Base-by-base conservation (phyloP, 768 basidiomycete species). In the Suillus ampliporus region DNA sequence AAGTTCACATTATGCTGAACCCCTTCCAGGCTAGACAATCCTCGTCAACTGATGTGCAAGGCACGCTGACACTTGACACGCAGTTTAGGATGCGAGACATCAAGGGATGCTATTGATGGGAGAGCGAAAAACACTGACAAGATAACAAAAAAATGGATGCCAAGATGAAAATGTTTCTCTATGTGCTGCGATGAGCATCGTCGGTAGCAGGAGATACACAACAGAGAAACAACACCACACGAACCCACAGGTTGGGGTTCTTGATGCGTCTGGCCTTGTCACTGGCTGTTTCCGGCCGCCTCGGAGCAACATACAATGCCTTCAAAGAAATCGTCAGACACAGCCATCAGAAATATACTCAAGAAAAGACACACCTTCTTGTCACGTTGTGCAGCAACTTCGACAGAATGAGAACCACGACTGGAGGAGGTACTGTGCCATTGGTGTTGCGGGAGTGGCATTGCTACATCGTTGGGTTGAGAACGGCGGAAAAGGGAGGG, bases 261-360 rank as follows among this genome's bases (percentile, higher is more conserved):
- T 48, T 48, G 47, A 48, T 26, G 23, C 47, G 47, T 15, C 26
- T 48, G 14, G 23, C 23, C 7, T 48, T 48, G 14, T 48, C 47
- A 26, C 23, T 48, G 5, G 47, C 47, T 7, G 23, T 48, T 48
- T 48, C 47, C 15, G 14, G 23, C 3, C 15, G 47, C 23, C 6
- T n/a, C n/a, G n/a, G 23, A 26, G 47, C 23, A 26, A 48, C 47
- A 48, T 48, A 26, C 47, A 48, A 48, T 26, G 47, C 47, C 47
- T 48, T 48, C 47, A 15, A 0, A 47, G 7, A n/a, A n/a, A 14
- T 23, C 14, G 1, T 4, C 3, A 1, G 7, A 3, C 23, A 2
- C 2, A 14, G 6, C n/a, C 23, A 4, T 15, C 23, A 6, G 23
- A 23, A 13, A n/a, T n/a, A n/a, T n/a, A n/a, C n/a, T n/a, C n/a